These are phyloP conservation scores for Paecilomyces fulvus DNA, from an alignment of 2,329 filamentous ascomycete genomes.

Conservation along the genomic window DNA sequence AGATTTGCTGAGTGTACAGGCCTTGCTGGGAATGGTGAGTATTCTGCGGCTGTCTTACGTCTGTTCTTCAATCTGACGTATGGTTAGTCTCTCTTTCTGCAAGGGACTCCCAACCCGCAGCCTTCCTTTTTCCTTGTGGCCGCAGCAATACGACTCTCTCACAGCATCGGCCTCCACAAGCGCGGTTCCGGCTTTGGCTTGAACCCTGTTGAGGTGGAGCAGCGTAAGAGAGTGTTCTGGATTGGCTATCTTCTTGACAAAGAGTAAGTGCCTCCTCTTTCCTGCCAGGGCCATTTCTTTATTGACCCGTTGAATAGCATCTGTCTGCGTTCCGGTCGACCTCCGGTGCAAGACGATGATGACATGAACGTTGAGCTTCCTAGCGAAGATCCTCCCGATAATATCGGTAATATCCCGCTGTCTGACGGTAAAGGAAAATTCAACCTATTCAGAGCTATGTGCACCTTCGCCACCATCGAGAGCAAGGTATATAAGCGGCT, in stretches of 20 bases:
- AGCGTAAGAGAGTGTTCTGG: constrained; percentile 72
- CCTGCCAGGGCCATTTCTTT: not conserved
- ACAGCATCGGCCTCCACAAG: constrained; percentile 94
- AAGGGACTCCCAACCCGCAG: constrained; percentile 93
- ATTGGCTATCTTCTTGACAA: constrained; percentile 68
- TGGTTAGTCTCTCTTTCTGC: constrained; percentile 69
- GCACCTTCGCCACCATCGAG: constrained; percentile 82
- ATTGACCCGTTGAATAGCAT: constrained; percentile 39
- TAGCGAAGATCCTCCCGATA: constrained; percentile 80
- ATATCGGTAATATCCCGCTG: constrained; percentile 88
- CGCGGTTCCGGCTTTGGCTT: constrained; percentile 86
- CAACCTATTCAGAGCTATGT: constrained; percentile 91
- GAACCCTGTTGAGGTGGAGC: constrained; percentile 88
- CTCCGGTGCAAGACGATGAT: constrained; percentile 65
- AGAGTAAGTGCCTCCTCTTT: constrained; percentile 40
- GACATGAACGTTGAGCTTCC: constrained; percentile 96
- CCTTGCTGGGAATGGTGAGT: constrained; percentile 73
- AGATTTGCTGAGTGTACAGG: constrained; percentile 89
- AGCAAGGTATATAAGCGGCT: constrained; percentile 88
- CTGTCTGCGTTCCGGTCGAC: constrained; percentile 62
- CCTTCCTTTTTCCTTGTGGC: constrained; percentile 86
- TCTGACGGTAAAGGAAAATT: constrained; percentile 84
- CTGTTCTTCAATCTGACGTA: constrained; percentile 6
- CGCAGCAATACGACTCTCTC: constrained; percentile 79
- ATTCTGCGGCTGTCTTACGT: not conserved